Conservation (phyloP, 1,139 yeast species). For the Debaryomyces coudertii region DNA sequence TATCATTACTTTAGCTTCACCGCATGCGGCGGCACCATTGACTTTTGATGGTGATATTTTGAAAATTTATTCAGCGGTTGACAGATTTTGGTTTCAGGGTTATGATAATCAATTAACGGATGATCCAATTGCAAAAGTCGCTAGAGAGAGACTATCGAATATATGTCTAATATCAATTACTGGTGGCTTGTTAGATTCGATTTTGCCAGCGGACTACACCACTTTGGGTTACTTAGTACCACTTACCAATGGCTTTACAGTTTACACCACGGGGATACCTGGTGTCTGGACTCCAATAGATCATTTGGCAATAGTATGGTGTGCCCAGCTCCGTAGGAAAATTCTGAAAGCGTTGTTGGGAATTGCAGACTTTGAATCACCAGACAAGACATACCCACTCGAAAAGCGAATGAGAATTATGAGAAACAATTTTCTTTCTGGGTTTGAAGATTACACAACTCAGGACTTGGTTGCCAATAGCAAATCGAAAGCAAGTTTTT, state of each 20-base stretch:
- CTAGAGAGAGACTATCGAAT: constrained; percentile 46
- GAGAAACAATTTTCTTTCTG: constrained; percentile 55
- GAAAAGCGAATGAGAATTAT: constrained; percentile 60
- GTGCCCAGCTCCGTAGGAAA: constrained; percentile 77
- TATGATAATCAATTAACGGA: constrained; percentile 26
- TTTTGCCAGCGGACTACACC: constrained; percentile 93
- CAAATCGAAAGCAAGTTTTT: constrained; percentile 15
- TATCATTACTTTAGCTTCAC: constrained; percentile 85
- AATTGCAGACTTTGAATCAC: constrained; percentile 51
- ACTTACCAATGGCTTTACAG: constrained; percentile 75
- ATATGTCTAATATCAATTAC: constrained; percentile 75
- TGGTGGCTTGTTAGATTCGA: constrained; percentile 83
- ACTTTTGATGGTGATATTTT: constrained; percentile 91
- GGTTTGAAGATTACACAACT: constrained; percentile 50
- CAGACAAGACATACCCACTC: constrained; percentile 53
- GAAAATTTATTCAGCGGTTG: constrained; percentile 71
- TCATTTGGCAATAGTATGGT: constrained; percentile 97
- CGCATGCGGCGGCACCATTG: constrained; percentile 93
- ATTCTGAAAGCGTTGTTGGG: constrained; percentile 64
- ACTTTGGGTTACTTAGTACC: constrained; percentile 75
- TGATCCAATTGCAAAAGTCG: constrained; percentile 27
- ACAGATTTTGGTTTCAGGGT: constrained; percentile 79
- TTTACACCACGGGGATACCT: constrained; percentile 84
- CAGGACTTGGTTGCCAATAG: constrained; percentile 26
- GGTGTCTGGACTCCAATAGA: constrained; percentile 94